Evolutionary conservation across 2,329 filamentous ascomycete species (phyloP), one percentile per base, ranked within the genome.

Genomic region (Neopestalotiopsis clavispora): DNA sequence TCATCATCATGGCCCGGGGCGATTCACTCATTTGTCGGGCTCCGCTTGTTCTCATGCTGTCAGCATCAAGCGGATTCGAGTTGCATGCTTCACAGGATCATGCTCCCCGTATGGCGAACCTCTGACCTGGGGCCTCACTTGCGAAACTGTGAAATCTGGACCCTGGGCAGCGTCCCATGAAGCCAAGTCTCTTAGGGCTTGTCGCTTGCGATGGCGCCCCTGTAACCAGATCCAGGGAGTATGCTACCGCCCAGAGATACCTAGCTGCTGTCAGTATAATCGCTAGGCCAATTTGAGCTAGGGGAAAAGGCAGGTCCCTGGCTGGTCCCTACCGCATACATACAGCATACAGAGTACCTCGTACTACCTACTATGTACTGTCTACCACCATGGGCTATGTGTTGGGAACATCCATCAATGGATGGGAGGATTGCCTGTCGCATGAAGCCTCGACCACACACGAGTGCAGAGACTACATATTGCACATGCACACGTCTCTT

Each of bases 221-320:
- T 52, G 45, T 52, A 9, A 17, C 45, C 4, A 52, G 45, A 52
- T 52, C 45, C 45, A 52, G n/a, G 17, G 20, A 38, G 34, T 38
- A 38, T 17, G 45, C 17, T n/a, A 17, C 45, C 7, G 34, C 34
- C 34, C 34, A 52, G 6, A 52, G 45, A 52, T 10, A 23, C n/a
- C 17, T 52, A n/a, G 20, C 14, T 20, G 28, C 32, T 62, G 59
- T 62, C 59, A 62, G 34, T 62, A 62, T 62, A 62, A 62, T 42
- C 59, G 59, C 59, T 62, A 62, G 32, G 30, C 59, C n/a, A 12
- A 17, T 62, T 62, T 20, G 28, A 62, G 30, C 40, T 62, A 62
- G 59, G 20, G 45, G 45, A 52, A 7, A 17, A 49, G 42, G n/a
- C 23, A 28, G 23, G 23, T 28, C 23, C 42, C 42, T n/a, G 14